These are phyloP conservation scores for Didymella glomerata DNA, from an alignment of 2,329 filamentous ascomycete species.

Conservation along the genomic window DNA sequence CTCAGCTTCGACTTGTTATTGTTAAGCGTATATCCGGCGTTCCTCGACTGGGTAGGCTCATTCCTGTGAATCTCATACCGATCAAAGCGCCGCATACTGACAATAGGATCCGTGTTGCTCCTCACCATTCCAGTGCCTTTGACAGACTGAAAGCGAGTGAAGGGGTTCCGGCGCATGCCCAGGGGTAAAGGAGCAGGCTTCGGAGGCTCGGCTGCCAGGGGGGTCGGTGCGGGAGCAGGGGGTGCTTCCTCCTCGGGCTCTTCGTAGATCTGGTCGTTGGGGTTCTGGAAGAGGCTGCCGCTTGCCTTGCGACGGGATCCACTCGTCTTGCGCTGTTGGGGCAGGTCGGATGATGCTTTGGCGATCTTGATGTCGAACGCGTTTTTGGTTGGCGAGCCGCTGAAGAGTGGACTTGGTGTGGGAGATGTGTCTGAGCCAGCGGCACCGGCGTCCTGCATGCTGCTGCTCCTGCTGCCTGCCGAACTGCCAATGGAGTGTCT, in stretches of 20 bases:
- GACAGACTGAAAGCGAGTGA: conserved; percentile 68
- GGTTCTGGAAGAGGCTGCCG: conserved; percentile 72
- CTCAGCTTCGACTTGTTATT: conserved; percentile 48
- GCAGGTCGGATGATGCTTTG: conserved; percentile 40
- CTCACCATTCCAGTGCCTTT: conserved; percentile 55
- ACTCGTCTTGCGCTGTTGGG: conserved; percentile 64
- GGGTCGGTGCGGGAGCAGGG: conserved; percentile 36
- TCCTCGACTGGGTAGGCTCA: conserved; percentile 81
- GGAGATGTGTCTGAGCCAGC: conserved; percentile 42
- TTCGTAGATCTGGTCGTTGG: conserved; percentile 86
- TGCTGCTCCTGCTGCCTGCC: conserved; percentile 48
- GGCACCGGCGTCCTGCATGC: conserved; percentile 48
- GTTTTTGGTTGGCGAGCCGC: conserved; percentile 35
- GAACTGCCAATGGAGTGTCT: conserved; percentile 50
- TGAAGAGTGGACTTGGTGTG: conserved; percentile 28
- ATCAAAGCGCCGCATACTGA: conserved; percentile 54
- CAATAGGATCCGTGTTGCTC: conserved; percentile 56
- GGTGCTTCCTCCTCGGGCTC: conserved; percentile 70
- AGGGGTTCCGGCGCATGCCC: conserved; percentile 68
- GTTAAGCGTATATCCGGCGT: conserved; percentile 81
- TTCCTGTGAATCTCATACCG: conserved; percentile 83
- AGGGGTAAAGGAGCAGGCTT: conserved; percentile 55
- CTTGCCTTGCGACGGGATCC: conserved; percentile 75
- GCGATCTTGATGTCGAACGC: conserved; percentile 32
- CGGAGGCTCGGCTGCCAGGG: conserved; percentile 42